Evolutionary conservation across 2,329 filamentous ascomycete species (phyloP).

Genomic region (Gnomoniopsis smithogilvyi): DNA sequence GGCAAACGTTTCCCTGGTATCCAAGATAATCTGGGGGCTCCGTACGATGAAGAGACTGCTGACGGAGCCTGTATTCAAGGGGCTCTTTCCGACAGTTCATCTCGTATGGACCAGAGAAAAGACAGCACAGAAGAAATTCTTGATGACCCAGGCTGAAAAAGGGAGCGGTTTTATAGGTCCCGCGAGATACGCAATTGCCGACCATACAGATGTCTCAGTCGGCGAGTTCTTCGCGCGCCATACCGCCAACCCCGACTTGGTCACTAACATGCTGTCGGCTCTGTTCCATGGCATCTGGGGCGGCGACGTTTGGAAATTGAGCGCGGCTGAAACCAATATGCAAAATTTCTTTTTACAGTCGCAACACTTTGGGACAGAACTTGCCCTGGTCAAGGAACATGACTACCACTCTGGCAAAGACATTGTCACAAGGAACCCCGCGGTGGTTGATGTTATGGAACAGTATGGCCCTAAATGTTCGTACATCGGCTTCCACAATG

Average conservation of each 20-base stretch:
- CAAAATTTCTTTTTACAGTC: constrained; percentile 45
- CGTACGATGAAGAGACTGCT: constrained; percentile 28
- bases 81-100: constrained; percentile 21
- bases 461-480: constrained; percentile 20
- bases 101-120: neutral
- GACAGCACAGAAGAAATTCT: neutral
- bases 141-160: neutral
- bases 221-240: constrained; percentile 60
- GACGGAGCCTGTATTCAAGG: constrained; percentile 54
- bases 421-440: constrained; percentile 14
- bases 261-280: constrained; percentile 73
- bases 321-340: constrained; percentile 62
- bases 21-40: neutral
- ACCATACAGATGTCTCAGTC: constrained; percentile 65
- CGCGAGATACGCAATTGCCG: constrained; percentile 4
- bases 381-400: constrained; percentile 10
- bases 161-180: constrained; percentile 23
- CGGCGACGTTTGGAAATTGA: constrained; percentile 79
- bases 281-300: constrained; percentile 87
- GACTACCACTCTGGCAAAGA: constrained; percentile 15
- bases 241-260: constrained; percentile 48
- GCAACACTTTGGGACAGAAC: constrained; percentile 6
- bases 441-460: constrained; percentile 25
- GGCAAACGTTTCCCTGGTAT: constrained; percentile 23
- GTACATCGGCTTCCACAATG: constrained; percentile 49